Percentiles rank a stretch among this genome's conserved stretches.
Conservation (phyloP, 768 basidiomycete species). For the Sporobolomyces roseus region DNA sequence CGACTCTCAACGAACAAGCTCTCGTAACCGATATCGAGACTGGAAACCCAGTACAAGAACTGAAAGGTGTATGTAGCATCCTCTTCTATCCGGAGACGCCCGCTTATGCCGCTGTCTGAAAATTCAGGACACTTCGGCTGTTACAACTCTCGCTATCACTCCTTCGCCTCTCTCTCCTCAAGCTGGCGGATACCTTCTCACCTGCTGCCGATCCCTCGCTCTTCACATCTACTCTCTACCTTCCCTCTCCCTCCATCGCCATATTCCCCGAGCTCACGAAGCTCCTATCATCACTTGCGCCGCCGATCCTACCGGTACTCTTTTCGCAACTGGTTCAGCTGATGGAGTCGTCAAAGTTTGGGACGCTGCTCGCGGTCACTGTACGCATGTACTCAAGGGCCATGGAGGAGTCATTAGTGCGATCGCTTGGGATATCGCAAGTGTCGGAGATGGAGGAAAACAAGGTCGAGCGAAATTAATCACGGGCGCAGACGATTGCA, state of each 20-base stretch:
- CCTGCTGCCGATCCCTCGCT: slow-evolving; percentile 75
- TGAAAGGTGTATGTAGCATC: slow-evolving; percentile 66
- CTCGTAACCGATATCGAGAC: slow-evolving; percentile 73
- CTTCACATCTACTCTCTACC: slow-evolving; percentile 82
- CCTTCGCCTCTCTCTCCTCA: slow-evolving; percentile 59
- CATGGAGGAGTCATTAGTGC: slow-evolving; percentile 98
- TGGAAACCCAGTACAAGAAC: slow-evolving; percentile 72
- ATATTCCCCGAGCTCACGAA: slow-evolving; percentile 79
- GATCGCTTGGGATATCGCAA: slow-evolving; percentile 73
- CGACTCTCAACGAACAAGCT: slow-evolving; percentile 81
- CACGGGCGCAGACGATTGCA: slow-evolving; percentile 86
- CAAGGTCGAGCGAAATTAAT: slow-evolving; percentile 63
- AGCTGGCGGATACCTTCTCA: slow-evolving; percentile 57
- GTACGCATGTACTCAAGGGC: slow-evolving; percentile 91
- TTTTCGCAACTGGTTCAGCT: slow-evolving; percentile 91
- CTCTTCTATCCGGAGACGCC: not conserved
- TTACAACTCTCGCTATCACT: slow-evolving; percentile 78
- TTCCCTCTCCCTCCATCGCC: slow-evolving; percentile 52
- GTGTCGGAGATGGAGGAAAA: slow-evolving; percentile 49
- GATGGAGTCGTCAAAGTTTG: slow-evolving; percentile 97
- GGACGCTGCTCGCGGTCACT: slow-evolving; percentile 79
- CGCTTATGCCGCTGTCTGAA: not conserved
- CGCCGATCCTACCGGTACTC: slow-evolving; percentile 76
- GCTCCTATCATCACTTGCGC: slow-evolving; percentile 88
- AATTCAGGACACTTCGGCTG: slow-evolving; percentile 71